Conservation (phyloP, 495 filamentous ascomycete species). For the Thozetella sp. region DNA sequence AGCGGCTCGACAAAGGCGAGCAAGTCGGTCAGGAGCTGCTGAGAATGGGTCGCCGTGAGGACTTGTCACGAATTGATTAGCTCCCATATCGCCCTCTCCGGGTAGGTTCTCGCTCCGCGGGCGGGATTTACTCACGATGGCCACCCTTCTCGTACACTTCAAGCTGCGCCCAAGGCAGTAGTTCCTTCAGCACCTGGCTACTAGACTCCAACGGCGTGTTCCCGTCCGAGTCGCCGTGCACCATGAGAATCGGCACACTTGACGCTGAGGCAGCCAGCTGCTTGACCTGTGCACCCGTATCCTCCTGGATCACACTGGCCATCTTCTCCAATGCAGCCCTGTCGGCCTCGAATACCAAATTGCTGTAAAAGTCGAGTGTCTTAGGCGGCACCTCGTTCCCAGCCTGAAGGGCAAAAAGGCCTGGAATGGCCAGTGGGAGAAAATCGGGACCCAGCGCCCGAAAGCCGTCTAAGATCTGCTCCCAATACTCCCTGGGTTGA, state of each 20-base stretch:
- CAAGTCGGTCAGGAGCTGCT: background rate
- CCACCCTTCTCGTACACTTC: background rate
- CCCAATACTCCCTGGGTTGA: no score
- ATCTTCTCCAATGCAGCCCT: background rate
- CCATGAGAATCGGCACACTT: no score
- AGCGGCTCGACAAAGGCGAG: background rate
- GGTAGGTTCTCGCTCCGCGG: no score
- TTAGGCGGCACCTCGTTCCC: background rate
- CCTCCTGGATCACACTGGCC: background rate
- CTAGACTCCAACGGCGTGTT: background rate
- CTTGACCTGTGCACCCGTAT: background rate
- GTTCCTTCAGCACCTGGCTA: background rate
- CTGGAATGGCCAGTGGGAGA: background rate
- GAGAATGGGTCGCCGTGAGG: background rate
- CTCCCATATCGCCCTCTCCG: no score
- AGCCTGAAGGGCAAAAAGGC: background rate
- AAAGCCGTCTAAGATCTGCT: background rate
- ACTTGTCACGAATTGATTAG: no score
- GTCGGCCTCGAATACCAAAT: background rate
- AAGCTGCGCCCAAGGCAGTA: background rate
- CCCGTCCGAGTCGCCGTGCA: no score
- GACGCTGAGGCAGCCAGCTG: background rate
- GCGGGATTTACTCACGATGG: background rate
- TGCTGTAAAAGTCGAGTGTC: background rate
- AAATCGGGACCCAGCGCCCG: no score